A percentile compares a stretch with the other conserved stretches of the same genome.
Evolutionary conservation across 768 basidiomycete species (phyloP).

Genomic region (Leccinum uliginosum): DNA sequence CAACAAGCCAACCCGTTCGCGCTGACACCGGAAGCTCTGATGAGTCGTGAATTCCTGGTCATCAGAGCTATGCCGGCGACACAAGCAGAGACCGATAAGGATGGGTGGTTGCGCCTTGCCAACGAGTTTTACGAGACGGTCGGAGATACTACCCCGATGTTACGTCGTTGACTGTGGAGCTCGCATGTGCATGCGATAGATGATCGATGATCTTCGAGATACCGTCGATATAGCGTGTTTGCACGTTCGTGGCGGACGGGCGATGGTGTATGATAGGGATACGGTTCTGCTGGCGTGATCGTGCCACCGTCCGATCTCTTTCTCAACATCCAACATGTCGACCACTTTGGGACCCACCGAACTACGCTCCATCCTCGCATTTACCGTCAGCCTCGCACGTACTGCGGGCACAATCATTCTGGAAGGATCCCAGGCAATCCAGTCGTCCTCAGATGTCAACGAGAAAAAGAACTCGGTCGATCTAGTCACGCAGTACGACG

Average conservation of each 20-base stretch:
- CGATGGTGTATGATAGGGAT: not conserved
- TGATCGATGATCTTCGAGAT: not conserved
- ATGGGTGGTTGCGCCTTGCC: slow-evolving; percentile 74
- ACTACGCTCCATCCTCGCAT: slow-evolving; percentile 59
- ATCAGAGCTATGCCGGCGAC: slow-evolving; percentile 63
- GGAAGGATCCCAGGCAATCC: slow-evolving; percentile 73
- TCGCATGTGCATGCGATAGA: not conserved
- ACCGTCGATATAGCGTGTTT: not conserved
- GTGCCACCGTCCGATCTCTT: not conserved
- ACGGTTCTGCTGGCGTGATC: not conserved
- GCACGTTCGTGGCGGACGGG: slow-evolving; percentile 7
- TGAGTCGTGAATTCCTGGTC: slow-evolving; percentile 75
- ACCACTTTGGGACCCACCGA: slow-evolving; percentile 36
- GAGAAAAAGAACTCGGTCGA: slow-evolving; percentile 96
- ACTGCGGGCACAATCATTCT: slow-evolving; percentile 73
- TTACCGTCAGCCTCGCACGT: slow-evolving; percentile 67
- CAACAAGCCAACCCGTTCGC: slow-evolving; percentile 43
- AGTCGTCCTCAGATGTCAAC: slow-evolving; percentile 50
- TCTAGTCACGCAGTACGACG: slow-evolving; percentile 93
- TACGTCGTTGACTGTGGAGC: slow-evolving; percentile 1
- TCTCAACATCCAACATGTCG: slow-evolving; percentile 26
- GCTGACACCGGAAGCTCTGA: slow-evolving; percentile 64
- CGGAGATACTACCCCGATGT: slow-evolving; percentile 57
- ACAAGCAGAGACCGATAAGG: slow-evolving; percentile 52
- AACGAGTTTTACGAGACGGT: slow-evolving; percentile 80